phyloP scores from a whole-genome alignment of 345 rosid species.

The Eucalyptus tenuipes region DNA sequence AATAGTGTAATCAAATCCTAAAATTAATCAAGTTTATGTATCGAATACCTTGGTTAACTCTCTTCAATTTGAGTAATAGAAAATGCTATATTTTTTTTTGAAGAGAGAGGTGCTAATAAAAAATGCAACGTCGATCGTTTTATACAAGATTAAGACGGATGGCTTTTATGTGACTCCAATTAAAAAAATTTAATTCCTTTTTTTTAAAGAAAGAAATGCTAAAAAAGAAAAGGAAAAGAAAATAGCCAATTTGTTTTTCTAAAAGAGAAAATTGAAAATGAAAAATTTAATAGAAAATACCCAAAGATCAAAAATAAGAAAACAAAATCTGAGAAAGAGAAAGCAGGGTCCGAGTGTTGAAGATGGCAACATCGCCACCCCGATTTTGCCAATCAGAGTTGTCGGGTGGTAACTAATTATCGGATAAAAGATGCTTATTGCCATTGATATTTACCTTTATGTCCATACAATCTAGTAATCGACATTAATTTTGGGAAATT shows the following conservation, averaged over 20 bases:
- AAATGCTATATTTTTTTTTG: background rate
- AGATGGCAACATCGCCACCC: background rate
- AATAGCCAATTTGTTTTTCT: background rate
- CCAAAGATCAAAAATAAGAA: background rate
- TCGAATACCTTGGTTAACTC: background rate
- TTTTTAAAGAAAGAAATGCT: background rate
- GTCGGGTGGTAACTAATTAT: background rate
- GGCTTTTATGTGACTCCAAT: background rate
- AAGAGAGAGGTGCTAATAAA: background rate
- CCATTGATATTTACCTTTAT: background rate
- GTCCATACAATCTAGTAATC: background rate
- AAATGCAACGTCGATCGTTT: rapidly evolving
- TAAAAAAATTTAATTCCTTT: background rate
- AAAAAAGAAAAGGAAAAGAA: background rate
- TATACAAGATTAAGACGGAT: background rate
- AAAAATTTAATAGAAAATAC: background rate
- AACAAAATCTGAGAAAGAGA: background rate
- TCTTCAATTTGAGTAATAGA: background rate
- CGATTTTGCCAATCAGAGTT: background rate
- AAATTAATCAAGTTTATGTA: background rate
- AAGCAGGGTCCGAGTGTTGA: background rate
- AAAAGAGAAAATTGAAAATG: background rate
- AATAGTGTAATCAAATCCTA: background rate
- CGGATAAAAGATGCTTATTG: background rate
- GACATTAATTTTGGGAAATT: background rate